These are phyloP conservation scores for Proliferodiscus dingleyae DNA, from an alignment of 2,329 filamentous ascomycete genomes.

Conservation along the genomic window DNA sequence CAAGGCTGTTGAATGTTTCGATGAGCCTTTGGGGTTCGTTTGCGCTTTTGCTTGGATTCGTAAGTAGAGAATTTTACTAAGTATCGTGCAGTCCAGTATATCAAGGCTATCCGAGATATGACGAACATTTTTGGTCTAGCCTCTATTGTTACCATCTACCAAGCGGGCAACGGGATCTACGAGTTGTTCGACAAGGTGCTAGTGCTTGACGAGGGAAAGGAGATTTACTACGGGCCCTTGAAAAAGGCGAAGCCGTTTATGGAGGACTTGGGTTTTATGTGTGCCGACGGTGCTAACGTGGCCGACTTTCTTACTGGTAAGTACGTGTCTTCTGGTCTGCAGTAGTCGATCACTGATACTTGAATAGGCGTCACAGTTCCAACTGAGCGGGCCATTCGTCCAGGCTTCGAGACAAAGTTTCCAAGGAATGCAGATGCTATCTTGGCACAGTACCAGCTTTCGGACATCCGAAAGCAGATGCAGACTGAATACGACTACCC, in stretches of 20 bases:
- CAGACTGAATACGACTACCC: constrained; percentile 54
- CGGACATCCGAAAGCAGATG: constrained; percentile 46
- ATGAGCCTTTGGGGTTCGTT: no score
- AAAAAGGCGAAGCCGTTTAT: constrained; percentile 58
- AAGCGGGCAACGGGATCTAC: constrained; percentile 66
- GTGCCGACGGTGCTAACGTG: constrained; percentile 55
- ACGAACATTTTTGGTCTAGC: constrained; percentile 57
- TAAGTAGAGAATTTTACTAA: no score
- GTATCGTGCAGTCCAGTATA: no score
- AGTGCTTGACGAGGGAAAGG: constrained; percentile 59
- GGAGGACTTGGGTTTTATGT: constrained; percentile 60
- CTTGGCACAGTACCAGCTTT: constrained; percentile 46
- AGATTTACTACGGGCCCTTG: constrained; percentile 61
- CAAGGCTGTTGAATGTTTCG: no score
- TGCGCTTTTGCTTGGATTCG: no score
- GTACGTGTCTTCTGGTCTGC: no score
- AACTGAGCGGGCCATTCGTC: constrained; percentile 59
- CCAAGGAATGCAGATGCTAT: constrained; percentile 44
- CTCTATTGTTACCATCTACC: constrained; percentile 62
- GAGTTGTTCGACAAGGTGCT: constrained; percentile 67
- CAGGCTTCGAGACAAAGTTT: constrained; percentile 38
- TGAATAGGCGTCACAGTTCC: constrained; percentile 40
- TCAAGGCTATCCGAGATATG: constrained; percentile 57
- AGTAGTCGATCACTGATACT: no score
- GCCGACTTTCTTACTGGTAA: constrained; percentile 61